Evolutionary conservation across 495 filamentous ascomycete species (phyloP), one percentile per base, ranked within the genome.

Genomic region (Glutinoglossum americanum): DNA sequence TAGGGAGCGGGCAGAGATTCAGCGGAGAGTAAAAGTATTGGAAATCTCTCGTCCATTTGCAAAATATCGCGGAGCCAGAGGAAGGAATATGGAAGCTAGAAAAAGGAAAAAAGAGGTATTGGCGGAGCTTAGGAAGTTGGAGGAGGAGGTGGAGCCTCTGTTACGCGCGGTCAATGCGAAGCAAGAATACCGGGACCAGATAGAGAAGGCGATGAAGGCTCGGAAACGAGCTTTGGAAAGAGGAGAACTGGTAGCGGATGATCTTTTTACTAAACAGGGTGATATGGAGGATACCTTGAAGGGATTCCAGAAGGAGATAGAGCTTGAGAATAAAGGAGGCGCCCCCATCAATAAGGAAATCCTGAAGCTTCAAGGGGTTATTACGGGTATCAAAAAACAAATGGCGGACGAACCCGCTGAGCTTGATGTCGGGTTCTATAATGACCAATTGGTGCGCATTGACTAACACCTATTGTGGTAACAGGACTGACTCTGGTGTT

Each of bases 1-100:
- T 62, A 75, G 80, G 27, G 84, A 96, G 63, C 75, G 89, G 56
- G 75, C 82, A 45, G 69, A 75, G 19, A 79, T 93, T 23, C 71
- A 84, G 62, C 65, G 74, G 55, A 80, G 73, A 23, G 75, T 92
- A n/a, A 71, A 77, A 25, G 70, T 82, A 33, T 72, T 95, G 33
- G 75, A 87, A 60, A 74, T 74, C 26, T 69, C 77, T 9, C 77
- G 79, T 19, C 81, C 86, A 0, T 69, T 90, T 33, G 74, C 83
- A 1, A 68, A 73, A 49, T 95, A 90, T 65, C 64, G 68, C 21
- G 56, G 69, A 32, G 62, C 73, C 59, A 62, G 67, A 23, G 28
- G 48, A 0, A 51, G 61, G 0, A 64, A 62, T 30, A 68, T 71
- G 11, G 65, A 74, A 59, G 48, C 74, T 63, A 80, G 80, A 63